Evolutionary conservation across 495 filamentous ascomycete species (phyloP).

Genomic region (Penicillium subrubescens): DNA sequence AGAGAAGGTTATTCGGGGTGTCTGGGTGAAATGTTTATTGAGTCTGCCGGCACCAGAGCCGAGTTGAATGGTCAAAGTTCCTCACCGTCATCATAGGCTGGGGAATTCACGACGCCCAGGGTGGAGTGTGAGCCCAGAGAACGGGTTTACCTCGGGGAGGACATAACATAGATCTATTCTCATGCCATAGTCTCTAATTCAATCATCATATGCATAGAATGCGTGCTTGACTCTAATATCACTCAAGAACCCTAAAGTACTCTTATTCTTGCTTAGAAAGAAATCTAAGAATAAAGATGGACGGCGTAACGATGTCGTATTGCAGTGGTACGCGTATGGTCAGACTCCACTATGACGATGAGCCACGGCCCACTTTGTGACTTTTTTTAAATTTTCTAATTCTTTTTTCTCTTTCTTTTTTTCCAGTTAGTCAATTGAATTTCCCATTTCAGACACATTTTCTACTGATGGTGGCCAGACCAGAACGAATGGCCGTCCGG

Average conservation of each 20-base stretch:
- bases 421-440: background rate
- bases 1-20: background rate
- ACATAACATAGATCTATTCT: background rate
- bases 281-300: conserved; percentile 13
- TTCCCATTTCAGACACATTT: background rate
- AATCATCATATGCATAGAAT: background rate
- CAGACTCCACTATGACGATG: conserved; percentile 20
- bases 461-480: conserved; percentile 6
- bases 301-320: background rate
- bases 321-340: background rate
- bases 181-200: background rate
- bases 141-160: background rate
- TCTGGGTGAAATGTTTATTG: background rate
- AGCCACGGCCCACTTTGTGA: background rate
- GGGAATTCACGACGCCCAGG: background rate
- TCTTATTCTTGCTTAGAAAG: background rate
- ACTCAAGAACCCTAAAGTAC: background rate
- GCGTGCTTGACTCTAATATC: background rate
- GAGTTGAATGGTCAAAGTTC: background rate
- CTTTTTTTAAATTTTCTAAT: conserved; percentile 8
- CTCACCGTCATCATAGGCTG: background rate
- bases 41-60: background rate
- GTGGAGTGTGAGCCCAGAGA: background rate
- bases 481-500: conserved; percentile 13
- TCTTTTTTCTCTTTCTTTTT: conserved; percentile 12